Conservation (phyloP, 306 rosid genomes). For the Chamaecrista fasciculata region DNA sequence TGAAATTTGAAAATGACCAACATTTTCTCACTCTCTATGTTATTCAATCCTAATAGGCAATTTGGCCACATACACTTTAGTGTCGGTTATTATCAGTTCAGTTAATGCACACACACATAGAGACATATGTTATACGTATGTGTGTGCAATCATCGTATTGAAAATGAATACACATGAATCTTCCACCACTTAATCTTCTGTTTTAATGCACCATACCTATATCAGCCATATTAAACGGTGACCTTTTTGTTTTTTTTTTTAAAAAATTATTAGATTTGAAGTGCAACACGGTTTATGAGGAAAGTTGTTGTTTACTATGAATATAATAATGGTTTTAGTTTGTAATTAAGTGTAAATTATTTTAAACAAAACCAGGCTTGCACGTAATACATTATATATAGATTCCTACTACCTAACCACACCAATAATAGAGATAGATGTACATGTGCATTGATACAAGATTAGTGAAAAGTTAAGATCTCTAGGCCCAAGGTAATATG, state of each 20-base stretch:
- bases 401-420: not conserved
- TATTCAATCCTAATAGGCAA: not conserved
- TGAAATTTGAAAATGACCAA: not conserved
- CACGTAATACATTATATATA: not conserved
- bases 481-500: not conserved
- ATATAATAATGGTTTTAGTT: not conserved
- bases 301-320: not conserved
- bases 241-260: not conserved
- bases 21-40: not conserved
- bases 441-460: not conserved
- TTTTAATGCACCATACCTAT: not conserved
- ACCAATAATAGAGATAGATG: not conserved
- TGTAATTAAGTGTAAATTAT: not conserved
- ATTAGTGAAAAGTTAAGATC: not conserved
- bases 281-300: not conserved
- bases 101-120: slow-evolving; percentile 29
- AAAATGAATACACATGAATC: not conserved
- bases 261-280: not conserved
- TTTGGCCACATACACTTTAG: not conserved
- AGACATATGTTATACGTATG: too few species aligned
- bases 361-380: not conserved
- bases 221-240: not conserved
- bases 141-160: slow-evolving; percentile 11
- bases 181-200: not conserved
- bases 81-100: slow-evolving; percentile 8